phyloP scores from a whole-genome alignment of 352 stramenopile species.

The Pythium graminicola region DNA sequence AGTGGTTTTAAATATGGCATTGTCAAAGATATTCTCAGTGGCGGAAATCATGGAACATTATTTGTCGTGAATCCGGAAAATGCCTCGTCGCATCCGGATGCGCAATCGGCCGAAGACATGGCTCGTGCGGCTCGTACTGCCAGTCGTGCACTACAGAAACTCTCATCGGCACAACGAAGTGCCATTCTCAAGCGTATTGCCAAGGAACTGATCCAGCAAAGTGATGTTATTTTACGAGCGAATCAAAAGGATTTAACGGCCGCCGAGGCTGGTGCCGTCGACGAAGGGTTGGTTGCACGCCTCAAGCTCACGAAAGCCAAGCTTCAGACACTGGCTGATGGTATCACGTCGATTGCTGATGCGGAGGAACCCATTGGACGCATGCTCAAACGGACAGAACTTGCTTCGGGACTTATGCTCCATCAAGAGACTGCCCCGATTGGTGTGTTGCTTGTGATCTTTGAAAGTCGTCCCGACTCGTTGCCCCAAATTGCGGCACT shows the following conservation, averaged over 20 bases:
- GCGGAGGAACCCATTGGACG: conserved; percentile 68
- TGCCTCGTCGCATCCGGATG: conserved; percentile 21
- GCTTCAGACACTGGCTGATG: conserved; percentile 91
- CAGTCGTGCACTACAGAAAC: conserved; percentile 82
- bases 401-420: conserved; percentile 89
- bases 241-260: conserved; percentile 91
- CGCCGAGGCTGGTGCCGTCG: conserved; percentile 54
- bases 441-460: conserved; percentile 97
- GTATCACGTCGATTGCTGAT: conserved; percentile 90
- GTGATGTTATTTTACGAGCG: conserved; percentile 83
- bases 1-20: conserved; percentile 91
- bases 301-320: conserved; percentile 91
- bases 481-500: conserved; percentile 95
- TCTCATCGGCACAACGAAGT: conserved; percentile 81
- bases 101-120: conserved; percentile 64
- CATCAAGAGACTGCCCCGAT: conserved; percentile 94
- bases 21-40: conserved; percentile 85
- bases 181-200: conserved; percentile 88
- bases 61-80: conserved; percentile 71
- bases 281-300: conserved; percentile 62
- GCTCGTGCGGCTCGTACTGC: conserved; percentile 75
- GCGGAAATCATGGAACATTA: conserved; percentile 71
- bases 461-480: conserved; percentile 96
- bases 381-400: conserved; percentile 80
- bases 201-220: conserved; percentile 71